Conservation (phyloP, 805 yeast species). For the Scheffersomyces lignosus region DNA sequence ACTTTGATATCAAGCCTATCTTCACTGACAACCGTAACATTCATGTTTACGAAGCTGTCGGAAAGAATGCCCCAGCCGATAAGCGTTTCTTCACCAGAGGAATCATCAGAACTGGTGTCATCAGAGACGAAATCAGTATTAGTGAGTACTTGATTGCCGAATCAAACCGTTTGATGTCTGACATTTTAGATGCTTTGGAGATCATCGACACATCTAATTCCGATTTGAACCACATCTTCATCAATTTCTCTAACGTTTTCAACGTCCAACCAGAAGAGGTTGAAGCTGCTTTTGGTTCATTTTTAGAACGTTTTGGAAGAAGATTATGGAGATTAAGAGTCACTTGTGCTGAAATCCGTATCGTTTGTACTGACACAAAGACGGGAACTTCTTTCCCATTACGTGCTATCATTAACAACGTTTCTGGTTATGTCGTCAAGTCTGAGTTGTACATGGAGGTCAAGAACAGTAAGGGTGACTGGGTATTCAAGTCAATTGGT, state of each 20-base stretch:
- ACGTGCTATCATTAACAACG: slow-evolving; percentile 94
- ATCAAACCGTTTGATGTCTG: slow-evolving; percentile 94
- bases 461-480: slow-evolving; percentile 87
- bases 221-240: slow-evolving; percentile 94
- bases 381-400: slow-evolving; percentile 92
- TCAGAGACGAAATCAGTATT: slow-evolving; percentile 88
- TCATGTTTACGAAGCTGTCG: slow-evolving; percentile 95
- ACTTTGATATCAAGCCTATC: slow-evolving; percentile 92
- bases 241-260: slow-evolving; percentile 94
- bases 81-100: slow-evolving; percentile 97
- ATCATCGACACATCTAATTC: slow-evolving; percentile 92
- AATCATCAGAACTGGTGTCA: slow-evolving; percentile 92
- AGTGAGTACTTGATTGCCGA: slow-evolving; percentile 94
- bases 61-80: slow-evolving; percentile 90
- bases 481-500: slow-evolving; percentile 96
- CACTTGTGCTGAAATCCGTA: slow-evolving; percentile 96
- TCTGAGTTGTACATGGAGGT: slow-evolving; percentile 94
- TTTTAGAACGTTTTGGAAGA: slow-evolving; percentile 96
- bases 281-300: slow-evolving; percentile 96
- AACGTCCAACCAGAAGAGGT: slow-evolving; percentile 94
- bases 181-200: slow-evolving; percentile 91
- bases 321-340: slow-evolving; percentile 95
- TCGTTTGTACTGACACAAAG: slow-evolving; percentile 86
- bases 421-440: slow-evolving; percentile 95
- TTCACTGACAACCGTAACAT: slow-evolving; percentile 96